Evolutionary conservation across 345 rosid species (phyloP).

Genomic region (Eucalyptus leucophloia): DNA sequence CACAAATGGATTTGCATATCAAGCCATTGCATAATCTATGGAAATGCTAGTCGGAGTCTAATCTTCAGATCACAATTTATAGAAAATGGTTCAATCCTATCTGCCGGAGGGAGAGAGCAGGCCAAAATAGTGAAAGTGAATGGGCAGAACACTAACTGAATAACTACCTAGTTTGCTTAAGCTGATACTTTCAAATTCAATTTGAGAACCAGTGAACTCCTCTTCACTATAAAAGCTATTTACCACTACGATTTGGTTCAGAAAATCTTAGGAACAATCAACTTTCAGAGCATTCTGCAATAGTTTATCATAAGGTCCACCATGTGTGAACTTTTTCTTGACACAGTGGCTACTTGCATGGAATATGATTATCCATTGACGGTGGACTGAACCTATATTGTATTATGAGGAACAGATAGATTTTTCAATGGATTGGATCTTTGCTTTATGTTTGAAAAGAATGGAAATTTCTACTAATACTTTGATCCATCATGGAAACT

Average conservation of each 20-base stretch:
- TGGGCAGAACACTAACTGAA: not conserved
- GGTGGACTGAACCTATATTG: not conserved
- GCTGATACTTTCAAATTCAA: not conserved
- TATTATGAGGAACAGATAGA: not conserved
- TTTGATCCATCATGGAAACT: not conserved
- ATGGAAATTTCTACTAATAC: not conserved
- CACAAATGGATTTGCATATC: not conserved
- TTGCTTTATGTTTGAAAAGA: not conserved
- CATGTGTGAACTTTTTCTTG: not conserved
- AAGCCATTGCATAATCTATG: not conserved
- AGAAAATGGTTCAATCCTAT: not conserved
- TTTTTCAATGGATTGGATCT: not conserved
- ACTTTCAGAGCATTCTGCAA: not conserved
- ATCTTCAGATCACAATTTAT: not conserved
- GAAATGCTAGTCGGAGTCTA: not conserved
- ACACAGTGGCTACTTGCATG: not conserved
- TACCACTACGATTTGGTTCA: not conserved
- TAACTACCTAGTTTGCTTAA: not conserved
- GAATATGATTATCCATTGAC: not conserved
- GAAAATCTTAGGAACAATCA: not conserved
- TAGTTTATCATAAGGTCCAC: not conserved
- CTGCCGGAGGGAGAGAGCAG: not conserved
- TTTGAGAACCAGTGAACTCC: not conserved
- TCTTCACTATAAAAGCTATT: not conserved
- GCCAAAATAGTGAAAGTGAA: not conserved